phyloP scores from a whole-genome alignment of 2,329 filamentous ascomycete species.

The Colletotrichum neosansevieriae region DNA sequence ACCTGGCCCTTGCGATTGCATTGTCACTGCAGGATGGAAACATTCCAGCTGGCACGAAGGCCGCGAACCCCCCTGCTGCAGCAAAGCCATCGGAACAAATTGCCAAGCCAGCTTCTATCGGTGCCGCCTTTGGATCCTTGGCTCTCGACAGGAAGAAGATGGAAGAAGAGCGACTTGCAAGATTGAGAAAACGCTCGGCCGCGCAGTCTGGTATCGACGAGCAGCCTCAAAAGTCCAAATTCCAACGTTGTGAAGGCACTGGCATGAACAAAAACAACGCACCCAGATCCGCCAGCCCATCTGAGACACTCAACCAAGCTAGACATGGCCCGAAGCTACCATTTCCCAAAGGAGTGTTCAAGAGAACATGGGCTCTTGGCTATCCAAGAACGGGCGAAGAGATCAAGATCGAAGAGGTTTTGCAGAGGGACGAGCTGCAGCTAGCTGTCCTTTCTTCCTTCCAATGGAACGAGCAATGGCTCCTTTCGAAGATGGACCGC shows the following conservation, averaged over 20 bases:
- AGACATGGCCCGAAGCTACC: conserved; percentile 46
- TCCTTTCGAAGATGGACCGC: conserved; percentile 77
- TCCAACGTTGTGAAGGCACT: conserved; percentile 16
- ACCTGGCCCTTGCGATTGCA: conserved; percentile 70
- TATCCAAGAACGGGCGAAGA: conserved; percentile 74
- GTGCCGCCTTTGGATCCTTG: conserved; percentile 53
- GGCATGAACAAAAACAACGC: not conserved
- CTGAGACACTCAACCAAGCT: not conserved
- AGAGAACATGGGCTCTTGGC: conserved; percentile 82
- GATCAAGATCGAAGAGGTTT: conserved; percentile 88
- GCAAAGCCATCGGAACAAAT: not conserved
- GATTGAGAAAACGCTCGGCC: conserved; percentile 68
- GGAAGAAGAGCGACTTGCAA: conserved; percentile 84
- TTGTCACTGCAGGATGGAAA: conserved; percentile 61
- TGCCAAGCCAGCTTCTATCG: conserved; percentile 3
- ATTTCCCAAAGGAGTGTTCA: conserved; percentile 74
- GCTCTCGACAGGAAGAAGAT: conserved; percentile 82
- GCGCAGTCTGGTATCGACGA: conserved; percentile 29
- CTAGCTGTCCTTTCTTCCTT: conserved; percentile 89
- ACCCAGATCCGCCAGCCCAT: too few species aligned
- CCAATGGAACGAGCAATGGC: conserved; percentile 86
- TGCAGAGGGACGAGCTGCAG: conserved; percentile 78
- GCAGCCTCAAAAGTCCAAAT: conserved; percentile 42
- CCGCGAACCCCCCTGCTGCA: not conserved
- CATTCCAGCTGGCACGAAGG: not conserved